Evolutionary conservation across 2,329 filamentous ascomycete species (phyloP).

Genomic region (Thelonectria olida): DNA sequence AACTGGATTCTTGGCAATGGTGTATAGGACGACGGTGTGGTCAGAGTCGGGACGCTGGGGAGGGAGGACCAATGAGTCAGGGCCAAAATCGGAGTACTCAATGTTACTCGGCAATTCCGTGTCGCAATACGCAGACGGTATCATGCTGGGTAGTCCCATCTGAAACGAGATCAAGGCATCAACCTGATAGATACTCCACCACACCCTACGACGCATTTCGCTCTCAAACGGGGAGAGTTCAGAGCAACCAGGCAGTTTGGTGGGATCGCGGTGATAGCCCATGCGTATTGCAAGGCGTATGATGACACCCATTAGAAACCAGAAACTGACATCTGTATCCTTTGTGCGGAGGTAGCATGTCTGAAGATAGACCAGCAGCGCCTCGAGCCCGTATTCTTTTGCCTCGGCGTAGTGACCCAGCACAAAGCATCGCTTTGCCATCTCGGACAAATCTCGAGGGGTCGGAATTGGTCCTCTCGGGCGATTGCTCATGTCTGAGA

Average conservation of each 20-base stretch:
- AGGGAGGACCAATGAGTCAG: slow-evolving; percentile 20
- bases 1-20: slow-evolving; percentile 40
- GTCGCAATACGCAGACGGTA: slow-evolving; percentile 39
- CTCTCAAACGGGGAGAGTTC: slow-evolving; percentile 53
- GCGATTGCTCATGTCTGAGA: slow-evolving; percentile 31
- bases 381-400: slow-evolving; percentile 54
- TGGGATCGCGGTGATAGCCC: slow-evolving; percentile 58
- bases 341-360: slow-evolving; percentile 43
- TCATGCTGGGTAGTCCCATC: slow-evolving; percentile 59
- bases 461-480: slow-evolving; percentile 33
- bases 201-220: slow-evolving; percentile 59
- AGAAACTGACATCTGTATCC: slow-evolving; percentile 49
- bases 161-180: slow-evolving; percentile 58
- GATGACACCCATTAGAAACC: slow-evolving; percentile 55
- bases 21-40: slow-evolving; percentile 34
- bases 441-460: slow-evolving; percentile 30
- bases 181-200: slow-evolving; percentile 54
- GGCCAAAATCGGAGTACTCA: slow-evolving; percentile 28
- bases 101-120: slow-evolving; percentile 32
- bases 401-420: slow-evolving; percentile 54
- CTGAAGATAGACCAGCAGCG: slow-evolving; percentile 52
- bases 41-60: slow-evolving; percentile 28
- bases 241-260: slow-evolving; percentile 41
- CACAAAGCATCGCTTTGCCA: slow-evolving; percentile 53
- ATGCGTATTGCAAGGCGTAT: slow-evolving; percentile 57